phyloP scores from a whole-genome alignment of 225 moss, liverwort and hornwort genomes.

The Pleurozium schreberi region DNA sequence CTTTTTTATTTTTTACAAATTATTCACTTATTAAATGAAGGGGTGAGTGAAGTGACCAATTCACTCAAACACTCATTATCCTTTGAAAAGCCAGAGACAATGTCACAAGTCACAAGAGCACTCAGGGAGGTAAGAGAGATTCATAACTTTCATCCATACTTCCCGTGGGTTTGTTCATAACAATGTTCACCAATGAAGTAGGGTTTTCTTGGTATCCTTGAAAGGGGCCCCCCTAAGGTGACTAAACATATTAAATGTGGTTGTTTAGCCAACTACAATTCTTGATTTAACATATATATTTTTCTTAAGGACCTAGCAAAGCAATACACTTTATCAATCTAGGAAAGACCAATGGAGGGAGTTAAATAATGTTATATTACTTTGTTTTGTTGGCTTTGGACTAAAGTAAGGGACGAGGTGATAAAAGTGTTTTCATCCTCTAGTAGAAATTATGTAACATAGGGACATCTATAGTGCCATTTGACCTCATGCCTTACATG shows the following conservation, averaged over 20 bases:
- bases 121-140: rapidly evolving
- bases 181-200: no score
- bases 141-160: no score
- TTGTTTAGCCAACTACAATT: rapidly evolving
- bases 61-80: background rate
- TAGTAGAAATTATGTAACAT: no score
- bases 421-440: rapidly evolving
- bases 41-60: background rate
- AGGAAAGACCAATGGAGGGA: background rate
- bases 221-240: no score
- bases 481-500: no score
- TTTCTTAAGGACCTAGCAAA: background rate
- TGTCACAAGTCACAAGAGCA: background rate
- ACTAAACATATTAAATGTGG: rapidly evolving
- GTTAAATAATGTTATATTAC: background rate
- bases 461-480: no score
- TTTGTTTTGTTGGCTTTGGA: background rate
- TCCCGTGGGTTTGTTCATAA: no score
- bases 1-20: background rate
- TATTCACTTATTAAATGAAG: background rate
- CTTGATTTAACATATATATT: background rate
- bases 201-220: no score
- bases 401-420: background rate
- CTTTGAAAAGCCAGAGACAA: background rate
- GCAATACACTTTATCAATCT: background rate